Evolutionary conservation across 257 asterid genomes (phyloP).

Genomic region (Schizonepeta tenuifolia): DNA sequence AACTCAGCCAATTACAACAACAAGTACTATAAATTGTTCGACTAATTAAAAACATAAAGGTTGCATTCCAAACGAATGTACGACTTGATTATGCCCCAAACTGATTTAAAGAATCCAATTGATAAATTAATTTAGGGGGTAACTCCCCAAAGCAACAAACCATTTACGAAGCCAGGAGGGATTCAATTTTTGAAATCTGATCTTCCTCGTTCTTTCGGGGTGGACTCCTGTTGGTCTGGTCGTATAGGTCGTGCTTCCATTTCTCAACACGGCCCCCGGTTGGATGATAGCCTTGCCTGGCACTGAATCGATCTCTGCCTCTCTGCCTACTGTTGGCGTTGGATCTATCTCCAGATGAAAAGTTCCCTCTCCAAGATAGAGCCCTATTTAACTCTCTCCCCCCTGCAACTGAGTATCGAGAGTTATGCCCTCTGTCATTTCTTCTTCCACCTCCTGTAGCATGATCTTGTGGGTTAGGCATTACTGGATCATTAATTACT

Average conservation of each 20-base stretch:
- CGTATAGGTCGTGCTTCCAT: conserved; percentile 93
- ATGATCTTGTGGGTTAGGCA: conserved; percentile 42
- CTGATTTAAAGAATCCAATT: not conserved
- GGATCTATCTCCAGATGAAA: conserved; percentile 54
- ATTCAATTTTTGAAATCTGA: conserved; percentile 79
- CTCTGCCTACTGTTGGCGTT: conserved; percentile 35
- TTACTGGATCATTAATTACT: conserved; percentile 40
- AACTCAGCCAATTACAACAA: conserved; percentile 9
- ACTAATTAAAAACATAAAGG: not conserved
- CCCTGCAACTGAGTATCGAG: conserved; percentile 45
- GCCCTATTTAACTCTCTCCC: conserved; percentile 50
- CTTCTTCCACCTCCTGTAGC: conserved; percentile 46
- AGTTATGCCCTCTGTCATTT: conserved; percentile 46
- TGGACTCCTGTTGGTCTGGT: conserved; percentile 75
- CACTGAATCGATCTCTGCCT: conserved; percentile 56
- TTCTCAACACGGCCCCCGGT: conserved; percentile 61
- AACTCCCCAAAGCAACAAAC: conserved; percentile 6
- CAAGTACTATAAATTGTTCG: conserved; percentile 9
- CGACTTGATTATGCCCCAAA: conserved; percentile 12
- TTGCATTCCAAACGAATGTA: conserved; percentile 4
- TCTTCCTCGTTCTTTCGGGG: conserved; percentile 87
- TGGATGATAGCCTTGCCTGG: conserved; percentile 51
- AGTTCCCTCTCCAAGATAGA: conserved; percentile 52
- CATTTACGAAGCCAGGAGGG: conserved; percentile 64
- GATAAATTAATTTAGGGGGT: not conserved